Evolutionary conservation across 352 stramenopile species (phyloP), one percentile per base, ranked within the genome.

Genomic region (Peronosclerospora sorghi): DNA sequence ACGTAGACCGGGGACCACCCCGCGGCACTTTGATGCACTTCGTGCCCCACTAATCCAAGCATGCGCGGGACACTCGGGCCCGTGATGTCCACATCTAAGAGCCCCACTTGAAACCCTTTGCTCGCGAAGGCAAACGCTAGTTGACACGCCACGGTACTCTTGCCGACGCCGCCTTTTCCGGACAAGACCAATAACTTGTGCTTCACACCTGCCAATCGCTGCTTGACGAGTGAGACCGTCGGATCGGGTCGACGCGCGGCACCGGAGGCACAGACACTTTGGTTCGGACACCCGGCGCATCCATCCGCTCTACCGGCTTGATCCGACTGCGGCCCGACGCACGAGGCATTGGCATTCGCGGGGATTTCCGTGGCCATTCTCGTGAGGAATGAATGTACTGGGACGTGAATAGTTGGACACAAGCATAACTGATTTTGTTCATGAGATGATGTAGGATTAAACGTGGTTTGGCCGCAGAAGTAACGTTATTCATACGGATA

Each of bases 1-100:
- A 98, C 92, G 65, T 99, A 99, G 13, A 99, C 96, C 9, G 97
- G 96, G 24, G 92, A 98, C 97, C 97, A 99, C n/a, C 97, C 96
- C 0, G 84, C 91, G 13, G 92, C 94, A 45, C 93, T 98, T 69
- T 98, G 94, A 55, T 99, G 95, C 41, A 99, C 95, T 50, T 97
- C 87, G 29, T 95, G 81, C 21, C 89, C 85, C 23, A 83, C 45
- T 18, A 96, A 62, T 0, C 90, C 89, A 14, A 97, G 80, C 96
- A 99, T 99, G 23, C 94, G 83, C 7, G 97, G 96, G 19, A 98
- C 94, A 41, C 90, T 98, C 0, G 97, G 97, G 4, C 97, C 97
- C 42, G 96, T 99, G 36, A 99, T 98, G 62, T 99, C 97, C 12
- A 99, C 87, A 63, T 99, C 97, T 21, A 99, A 60, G 14, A 99